phyloP scores from a whole-genome alignment of 116 monocot genomes.

The Phalaenopsis hybrid region DNA sequence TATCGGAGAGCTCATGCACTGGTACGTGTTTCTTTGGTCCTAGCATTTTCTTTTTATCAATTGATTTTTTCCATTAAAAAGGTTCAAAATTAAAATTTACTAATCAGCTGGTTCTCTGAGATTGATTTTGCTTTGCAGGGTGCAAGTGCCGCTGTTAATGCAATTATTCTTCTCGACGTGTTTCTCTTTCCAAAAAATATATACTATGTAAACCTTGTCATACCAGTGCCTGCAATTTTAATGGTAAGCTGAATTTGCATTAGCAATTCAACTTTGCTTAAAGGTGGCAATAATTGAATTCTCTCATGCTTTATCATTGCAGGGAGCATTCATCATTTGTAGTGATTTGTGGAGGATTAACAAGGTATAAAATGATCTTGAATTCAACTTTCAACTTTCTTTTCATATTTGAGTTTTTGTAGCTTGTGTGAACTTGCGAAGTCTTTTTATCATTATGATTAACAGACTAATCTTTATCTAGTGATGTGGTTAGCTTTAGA shows the following conservation, averaged over 20 bases:
- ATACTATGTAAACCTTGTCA: constrained; percentile 60
- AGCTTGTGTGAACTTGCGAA: not conserved
- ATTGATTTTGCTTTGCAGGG: constrained; percentile 42
- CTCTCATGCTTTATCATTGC: constrained; percentile 12
- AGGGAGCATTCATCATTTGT: constrained; percentile 83
- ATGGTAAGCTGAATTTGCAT: constrained; percentile 43
- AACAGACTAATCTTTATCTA: too few relatives aligned
- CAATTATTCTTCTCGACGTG: constrained; percentile 76
- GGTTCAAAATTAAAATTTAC: not conserved
- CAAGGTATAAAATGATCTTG: constrained; percentile 36
- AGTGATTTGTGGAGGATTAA: constrained; percentile 70
- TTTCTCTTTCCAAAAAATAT: constrained; percentile 76
- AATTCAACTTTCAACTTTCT: not conserved
- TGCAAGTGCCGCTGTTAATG: constrained; percentile 89
- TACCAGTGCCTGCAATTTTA: constrained; percentile 79
- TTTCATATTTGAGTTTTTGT: not conserved
- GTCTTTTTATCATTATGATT: not conserved
- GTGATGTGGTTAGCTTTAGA: too few relatives aligned
- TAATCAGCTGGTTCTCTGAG: not conserved
- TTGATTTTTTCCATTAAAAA: not conserved
- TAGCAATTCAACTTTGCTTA: not conserved
- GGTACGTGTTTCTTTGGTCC: constrained; percentile 19
- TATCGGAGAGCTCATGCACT: constrained; percentile 33
- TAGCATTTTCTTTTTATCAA: not conserved
- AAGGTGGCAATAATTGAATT: not conserved